Conservation (phyloP, 1,139 yeast species). For the Candida glucosophila region DNA sequence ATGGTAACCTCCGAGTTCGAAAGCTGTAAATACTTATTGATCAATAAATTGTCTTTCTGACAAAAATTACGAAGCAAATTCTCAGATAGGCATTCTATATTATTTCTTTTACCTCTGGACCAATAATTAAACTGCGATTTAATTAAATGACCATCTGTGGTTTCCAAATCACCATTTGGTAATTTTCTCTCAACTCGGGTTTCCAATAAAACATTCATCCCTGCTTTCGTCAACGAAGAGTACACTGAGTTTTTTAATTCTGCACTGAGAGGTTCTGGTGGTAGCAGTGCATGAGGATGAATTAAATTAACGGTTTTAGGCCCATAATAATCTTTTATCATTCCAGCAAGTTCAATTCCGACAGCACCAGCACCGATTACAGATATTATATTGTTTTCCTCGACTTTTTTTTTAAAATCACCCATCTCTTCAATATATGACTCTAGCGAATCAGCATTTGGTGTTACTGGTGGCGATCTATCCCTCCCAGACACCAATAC, state of each 20-base stretch:
- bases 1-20: constrained; percentile 8
- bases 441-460: constrained; percentile 24
- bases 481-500: constrained; percentile 44
- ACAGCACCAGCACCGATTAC: constrained; percentile 46
- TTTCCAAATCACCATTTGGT: constrained; percentile 20
- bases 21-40: constrained; percentile 32
- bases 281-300: constrained; percentile 31
- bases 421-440: constrained; percentile 26
- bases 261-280: constrained; percentile 31
- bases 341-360: constrained; percentile 44
- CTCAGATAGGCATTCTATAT: constrained; percentile 19
- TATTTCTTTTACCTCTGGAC: constrained; percentile 37
- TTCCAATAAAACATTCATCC: constrained; percentile 13
- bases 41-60: constrained; percentile 17
- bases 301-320: constrained; percentile 26
- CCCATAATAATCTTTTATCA: constrained; percentile 27
- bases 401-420: constrained; percentile 16
- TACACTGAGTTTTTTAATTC: constrained; percentile 20
- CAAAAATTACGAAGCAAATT: constrained; percentile 13
- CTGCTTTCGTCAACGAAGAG: constrained; percentile 17
- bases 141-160: constrained; percentile 20
- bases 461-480: constrained; percentile 48
- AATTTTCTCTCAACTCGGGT: constrained; percentile 19
- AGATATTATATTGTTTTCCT: constrained; percentile 16
- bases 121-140: constrained; percentile 30